Evolutionary conservation across 2,329 filamentous ascomycete genomes (phyloP), one percentile per base, ranked within the genome.

Genomic region (Meredithiella fracta): DNA sequence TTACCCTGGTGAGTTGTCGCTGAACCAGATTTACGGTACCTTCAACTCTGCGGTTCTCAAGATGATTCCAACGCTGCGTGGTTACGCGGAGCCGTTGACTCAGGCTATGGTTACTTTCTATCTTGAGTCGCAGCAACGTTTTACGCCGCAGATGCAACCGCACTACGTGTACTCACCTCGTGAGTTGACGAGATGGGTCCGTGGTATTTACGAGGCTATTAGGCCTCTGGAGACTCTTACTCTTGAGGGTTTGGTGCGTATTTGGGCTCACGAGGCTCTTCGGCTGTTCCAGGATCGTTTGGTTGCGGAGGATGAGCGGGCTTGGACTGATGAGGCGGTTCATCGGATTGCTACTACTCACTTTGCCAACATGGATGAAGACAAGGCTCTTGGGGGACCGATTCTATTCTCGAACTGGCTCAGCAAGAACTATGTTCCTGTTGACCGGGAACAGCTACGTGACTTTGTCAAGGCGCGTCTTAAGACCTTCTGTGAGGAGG

Each of bases 321-420:
- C 85, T 63, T 99, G 92, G 92, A 99, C 92, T 0, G 85, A 92
- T 40, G 86, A 94, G 60, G 82, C 85, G 11, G 86, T 97, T 42
- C 82, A 81, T 55, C 80, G 86, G 50, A 91, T 97, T 63, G 92
- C 92, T 0, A 70, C 92, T 44, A 86, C 96, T 59, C 82, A 86
- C 66, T 99, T 99, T 77, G 92, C 92, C 0, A 94, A 82, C n/a
- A 87, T 98, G 59, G 86, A 98, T 60, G 86, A 96, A 62, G 77
- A 85, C 47, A 85, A 88, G 67, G 90, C 92, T 51, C 78, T 99
- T 29, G 86, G 86, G 61, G 88, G 88, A 0, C 94, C 92, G 0
- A 97, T 99, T 55, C 73, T 99, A 56, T 99, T 94, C 76, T 98
- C 94, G 5, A 99, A 98, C 71, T 99, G 92, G 92, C 77, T 98